Base-by-base conservation (phyloP, 371 early-diverging fungal species). In the Mortierella sp. region DNA sequence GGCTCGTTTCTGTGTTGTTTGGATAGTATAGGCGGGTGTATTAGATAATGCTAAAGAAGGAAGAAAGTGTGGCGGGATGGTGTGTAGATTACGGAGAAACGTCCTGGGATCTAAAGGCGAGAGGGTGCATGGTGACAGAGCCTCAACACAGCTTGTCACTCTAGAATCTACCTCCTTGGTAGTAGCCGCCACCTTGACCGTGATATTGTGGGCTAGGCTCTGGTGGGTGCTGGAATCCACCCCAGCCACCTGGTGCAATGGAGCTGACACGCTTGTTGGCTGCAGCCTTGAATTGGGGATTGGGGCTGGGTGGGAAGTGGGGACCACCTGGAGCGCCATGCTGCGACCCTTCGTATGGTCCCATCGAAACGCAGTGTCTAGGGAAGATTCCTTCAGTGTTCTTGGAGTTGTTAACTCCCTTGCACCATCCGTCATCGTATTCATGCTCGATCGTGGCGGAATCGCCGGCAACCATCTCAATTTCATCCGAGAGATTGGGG, bases 391-490 rank as follows among this genome's bases (percentile, higher is more conserved):
- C 89, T 71, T 86, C 60, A 27, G 84, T 79, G 14, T 84, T 84
- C 27, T 84, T 80, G 12, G 86, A 76, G 25, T 88, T 79, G 60
- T 90, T 90, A 54, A 86, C 79, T 52, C 88, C 90, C 62, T 85
- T 85, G 49, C 85, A 84, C 90, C 90, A 90, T 7, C 90, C 90
- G 68, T 90, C 90, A 54, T 90, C 90, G 48, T 84, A 90, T 57
- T 88, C 88, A 16, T 83, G 82, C 47, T 88, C 46, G 16, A 91
- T 79, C 21, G 87, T 84, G 0, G 90, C 86, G 22, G 84, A 84
- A 44, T 91, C 91, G 10, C 88, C 88, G 12, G 79, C 73, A 25
- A 85, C 85, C 21, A 90, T 86, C 50, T 88, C 87, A 54, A 91
- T 78, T 70, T 91, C 91, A 60, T 91, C 91, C 37, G 82, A 81